Base-by-base conservation (phyloP, 23 red algal species). In the Cyanidiococcus yangmingshanensis region DNA sequence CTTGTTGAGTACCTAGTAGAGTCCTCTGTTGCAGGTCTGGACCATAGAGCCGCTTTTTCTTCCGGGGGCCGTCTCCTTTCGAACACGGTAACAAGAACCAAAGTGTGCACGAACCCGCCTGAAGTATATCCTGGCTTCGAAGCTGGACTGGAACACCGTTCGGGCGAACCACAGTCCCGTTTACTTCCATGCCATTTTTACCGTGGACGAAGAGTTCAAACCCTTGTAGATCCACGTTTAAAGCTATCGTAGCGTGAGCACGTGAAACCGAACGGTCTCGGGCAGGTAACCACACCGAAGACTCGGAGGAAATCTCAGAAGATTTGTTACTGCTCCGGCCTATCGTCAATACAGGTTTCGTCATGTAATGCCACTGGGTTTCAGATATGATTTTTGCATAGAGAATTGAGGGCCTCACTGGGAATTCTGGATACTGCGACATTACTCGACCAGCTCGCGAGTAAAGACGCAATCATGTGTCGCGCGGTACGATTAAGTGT, bases 111-210 rank as follows among this genome's bases (percentile, higher is more conserved):
- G 63, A 71, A 29, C 63, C 63, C 16, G 63, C 63, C 63, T 71
- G 63, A 12, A 71, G 32, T 3, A 71, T 29, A 30, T 71, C 63
- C 63, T 71, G 63, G 63, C 63, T 71, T 25, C 63, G 63, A 32
- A 71, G 63, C 63, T 71, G 63, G 7, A 71, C 63, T 3, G 63
- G 63, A 7, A 7, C n/a, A 7, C n/a, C 12, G 27, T 35, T 35
- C 21, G n/a, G 21, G n/a, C n/a, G 27, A 25, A 71, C 63, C 12
- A 71, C 3, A 12, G 32, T 3, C 12, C 63, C 63, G 63, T 71
- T 71, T 29, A 71, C n/a, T 35, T 71, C 63, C 63, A 71, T 71
- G 12, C 63, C 63, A 30, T 71, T 71, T 35, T 71, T 71, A 12
- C 63, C 63, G 12, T 71, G 63, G 7, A 71, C 63, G 27, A 71